These are phyloP conservation scores for Rhodomyrtus tomentosa DNA, from an alignment of 345 rosid genomes.

Conservation along the genomic window DNA sequence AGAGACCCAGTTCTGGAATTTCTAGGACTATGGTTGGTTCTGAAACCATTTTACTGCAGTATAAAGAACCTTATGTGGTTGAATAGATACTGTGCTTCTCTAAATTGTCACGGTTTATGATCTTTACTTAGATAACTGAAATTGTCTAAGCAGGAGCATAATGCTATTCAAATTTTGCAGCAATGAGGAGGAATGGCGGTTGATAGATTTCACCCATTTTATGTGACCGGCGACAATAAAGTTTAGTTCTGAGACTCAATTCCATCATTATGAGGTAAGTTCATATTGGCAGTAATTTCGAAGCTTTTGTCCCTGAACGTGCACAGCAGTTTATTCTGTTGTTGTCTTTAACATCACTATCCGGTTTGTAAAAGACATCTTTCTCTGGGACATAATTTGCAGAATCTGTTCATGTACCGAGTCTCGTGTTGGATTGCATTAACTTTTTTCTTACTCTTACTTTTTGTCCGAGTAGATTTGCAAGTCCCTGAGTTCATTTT, in stretches of 20 bases:
- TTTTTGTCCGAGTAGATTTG: accelerated
- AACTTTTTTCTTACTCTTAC: not conserved
- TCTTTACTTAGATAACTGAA: accelerated
- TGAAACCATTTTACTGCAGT: not conserved
- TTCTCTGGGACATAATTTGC: not conserved
- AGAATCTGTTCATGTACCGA: not conserved
- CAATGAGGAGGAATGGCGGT: not conserved
- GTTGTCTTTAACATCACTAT: not conserved
- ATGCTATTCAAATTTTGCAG: not conserved
- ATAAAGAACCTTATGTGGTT: not conserved
- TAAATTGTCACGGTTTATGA: accelerated
- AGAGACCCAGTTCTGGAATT: not conserved
- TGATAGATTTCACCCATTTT: not conserved
- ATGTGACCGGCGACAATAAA: too few relatives aligned
- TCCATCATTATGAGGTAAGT: not conserved
- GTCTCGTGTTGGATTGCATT: not conserved
- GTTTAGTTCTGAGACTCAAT: not conserved
- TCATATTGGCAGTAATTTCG: not conserved
- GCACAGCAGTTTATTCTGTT: not conserved
- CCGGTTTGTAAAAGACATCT: not conserved
- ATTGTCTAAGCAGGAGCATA: not conserved
- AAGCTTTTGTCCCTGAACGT: not conserved
- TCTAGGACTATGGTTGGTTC: not conserved
- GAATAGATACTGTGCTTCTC: not conserved
- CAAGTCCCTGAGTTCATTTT: not conserved